Conservation (phyloP, 2,329 filamentous ascomycete species). For the Trichoderma afroharzianum region DNA sequence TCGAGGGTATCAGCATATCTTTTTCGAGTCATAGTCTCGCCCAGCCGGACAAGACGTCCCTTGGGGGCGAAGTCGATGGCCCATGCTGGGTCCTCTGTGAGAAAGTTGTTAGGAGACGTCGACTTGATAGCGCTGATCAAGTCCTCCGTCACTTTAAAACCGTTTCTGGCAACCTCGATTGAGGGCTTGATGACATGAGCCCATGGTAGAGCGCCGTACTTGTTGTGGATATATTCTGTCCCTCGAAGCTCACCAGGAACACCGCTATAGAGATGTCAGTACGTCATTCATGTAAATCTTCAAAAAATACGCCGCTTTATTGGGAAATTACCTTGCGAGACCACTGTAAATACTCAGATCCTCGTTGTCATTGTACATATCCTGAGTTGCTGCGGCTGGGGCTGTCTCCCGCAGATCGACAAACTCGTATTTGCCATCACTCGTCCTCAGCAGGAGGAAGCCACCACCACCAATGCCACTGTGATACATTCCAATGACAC, state of each 20-base stretch:
- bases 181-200: constrained; percentile 65
- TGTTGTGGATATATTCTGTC: constrained; percentile 67
- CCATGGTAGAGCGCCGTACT: constrained; percentile 64
- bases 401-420: constrained; percentile 85
- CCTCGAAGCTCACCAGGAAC: constrained; percentile 71
- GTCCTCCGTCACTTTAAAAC: constrained; percentile 69
- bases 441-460: constrained; percentile 67
- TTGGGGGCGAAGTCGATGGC: constrained; percentile 81
- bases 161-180: constrained; percentile 66
- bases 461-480: constrained; percentile 73
- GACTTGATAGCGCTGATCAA: constrained; percentile 65
- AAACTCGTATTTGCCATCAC: constrained; percentile 68
- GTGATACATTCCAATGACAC: constrained; percentile 63
- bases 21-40: constrained; percentile 72
- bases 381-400: constrained; percentile 70
- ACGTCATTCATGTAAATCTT: constrained; percentile 26
- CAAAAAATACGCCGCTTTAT: background rate
- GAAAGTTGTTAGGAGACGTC: constrained; percentile 51
- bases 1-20: constrained; percentile 73
- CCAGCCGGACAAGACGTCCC: constrained; percentile 60
- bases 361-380: constrained; percentile 75
- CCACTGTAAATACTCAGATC: constrained; percentile 64
- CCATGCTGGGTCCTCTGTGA: constrained; percentile 70
- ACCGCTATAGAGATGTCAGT: constrained; percentile 39
- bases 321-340: constrained; percentile 60